Percentiles rank a stretch among this genome's conserved stretches.
Evolutionary conservation across 2,329 filamentous ascomycete species (phyloP).

Genomic region (Fusarium sp.): DNA sequence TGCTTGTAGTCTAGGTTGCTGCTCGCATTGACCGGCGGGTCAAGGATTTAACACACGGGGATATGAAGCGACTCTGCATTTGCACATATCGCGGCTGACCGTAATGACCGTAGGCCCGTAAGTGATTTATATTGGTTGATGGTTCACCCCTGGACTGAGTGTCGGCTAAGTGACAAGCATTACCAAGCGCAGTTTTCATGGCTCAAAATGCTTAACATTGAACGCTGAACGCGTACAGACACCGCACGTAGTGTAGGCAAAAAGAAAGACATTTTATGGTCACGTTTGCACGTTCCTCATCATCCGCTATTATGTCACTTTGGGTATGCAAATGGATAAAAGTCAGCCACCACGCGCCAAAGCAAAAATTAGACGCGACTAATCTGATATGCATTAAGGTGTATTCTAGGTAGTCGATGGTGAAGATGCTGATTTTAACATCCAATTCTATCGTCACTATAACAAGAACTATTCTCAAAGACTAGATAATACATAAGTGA

Average conservation of each 20-base stretch:
- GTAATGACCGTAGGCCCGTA: constrained; percentile 9
- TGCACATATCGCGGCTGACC: constrained; percentile 1
- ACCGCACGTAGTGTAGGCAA: constrained; percentile 1
- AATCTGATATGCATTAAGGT: constrained; percentile 5
- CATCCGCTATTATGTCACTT: constrained; percentile 10
- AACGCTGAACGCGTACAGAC: neutral
- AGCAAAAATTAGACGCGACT: constrained; percentile 16
- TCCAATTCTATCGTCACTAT: neutral
- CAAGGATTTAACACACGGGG: neutral
- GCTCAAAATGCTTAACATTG: neutral
- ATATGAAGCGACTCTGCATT: neutral
- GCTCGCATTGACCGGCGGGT: constrained; percentile 3
- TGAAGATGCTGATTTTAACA: neutral
- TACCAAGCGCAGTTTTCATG: neutral
- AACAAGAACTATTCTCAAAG: neutral
- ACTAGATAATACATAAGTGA: neutral
- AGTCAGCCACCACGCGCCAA: constrained; percentile 25
- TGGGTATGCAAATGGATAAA: constrained; percentile 6
- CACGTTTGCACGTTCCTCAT: constrained; percentile 5
- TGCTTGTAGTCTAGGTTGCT: constrained; percentile 6
- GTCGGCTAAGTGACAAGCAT: neutral
- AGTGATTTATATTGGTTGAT: neutral
- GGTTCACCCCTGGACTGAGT: neutral
- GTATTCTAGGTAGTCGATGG: neutral
- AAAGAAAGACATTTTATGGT: constrained; percentile 12